Evolutionary conservation across 2,329 filamentous ascomycete species (phyloP), one percentile per base, ranked within the genome.

Genomic region (Colletotrichum liriopes): DNA sequence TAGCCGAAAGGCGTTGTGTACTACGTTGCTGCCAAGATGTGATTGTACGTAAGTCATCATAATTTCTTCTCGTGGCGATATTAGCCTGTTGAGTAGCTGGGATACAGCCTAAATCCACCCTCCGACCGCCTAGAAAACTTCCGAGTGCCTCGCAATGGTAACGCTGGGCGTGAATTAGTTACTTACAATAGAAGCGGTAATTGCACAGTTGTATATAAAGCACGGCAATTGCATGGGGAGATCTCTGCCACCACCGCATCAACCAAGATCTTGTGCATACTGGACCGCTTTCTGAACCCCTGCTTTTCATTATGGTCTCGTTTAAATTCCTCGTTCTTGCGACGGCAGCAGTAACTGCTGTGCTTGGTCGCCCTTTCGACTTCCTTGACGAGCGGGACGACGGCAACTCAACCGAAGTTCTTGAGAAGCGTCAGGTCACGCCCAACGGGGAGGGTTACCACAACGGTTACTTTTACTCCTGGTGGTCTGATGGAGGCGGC

Each of bases 391-490:
- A 60, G 56, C 39, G 29, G 5, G 26, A 47, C 56, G 56, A 60
- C 23, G 56, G 56, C 7, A 60, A 60, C 39, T 60, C 56, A n/a
- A 59, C 55, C 41, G 66, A 67, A 23, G 8, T 63, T 2, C 39
- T 69, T 14, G 49, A 59, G 32, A 65, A 63, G 54, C 70, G 70
- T 11, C 73, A 75, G 45, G 72, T 73, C n/a, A 74, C 73, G 16
- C 79, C 84, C 52, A 84, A 58, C 43, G 45, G 49, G 1, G 63
- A 66, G 2, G 72, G 68, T 26, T 75, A 71, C 29, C 80, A 79
- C 76, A 82, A 82, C 71, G 84, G 84, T 51, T 86, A 83, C 73
- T 86, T 82, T 72, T 86, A 84, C 51, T 84, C 81, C 18, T 85
- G 82, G 76, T 86, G 84, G 84, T 84, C 83, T 55, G 81, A 84